These are phyloP conservation scores for Boletus vinaceobasis DNA, from an alignment of 768 basidiomycete species.

Conservation along the genomic window DNA sequence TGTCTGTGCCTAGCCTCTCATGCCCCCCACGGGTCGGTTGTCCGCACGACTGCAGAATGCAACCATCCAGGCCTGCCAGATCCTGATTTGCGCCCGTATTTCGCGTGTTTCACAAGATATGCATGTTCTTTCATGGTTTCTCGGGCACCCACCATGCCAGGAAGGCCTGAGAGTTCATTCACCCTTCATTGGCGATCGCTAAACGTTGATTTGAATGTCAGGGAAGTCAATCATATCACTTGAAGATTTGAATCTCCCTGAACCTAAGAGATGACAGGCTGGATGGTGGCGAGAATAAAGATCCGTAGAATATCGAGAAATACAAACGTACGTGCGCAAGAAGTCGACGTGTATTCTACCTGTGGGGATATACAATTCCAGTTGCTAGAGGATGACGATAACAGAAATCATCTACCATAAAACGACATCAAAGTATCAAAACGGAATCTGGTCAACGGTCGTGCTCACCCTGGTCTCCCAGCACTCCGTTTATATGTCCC, in stretches of 20 bases:
- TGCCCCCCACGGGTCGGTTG: too few relatives aligned
- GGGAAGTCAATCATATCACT: not conserved
- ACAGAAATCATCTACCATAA: not conserved
- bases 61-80: not conserved
- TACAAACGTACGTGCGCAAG: not conserved
- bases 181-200: not conserved
- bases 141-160: not conserved
- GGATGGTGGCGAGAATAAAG: not conserved
- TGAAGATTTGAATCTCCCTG: not conserved
- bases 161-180: not conserved
- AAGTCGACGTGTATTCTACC: not conserved
- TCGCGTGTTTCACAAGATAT: not conserved
- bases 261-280: not conserved
- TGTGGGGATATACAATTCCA: not conserved
- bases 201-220: not conserved
- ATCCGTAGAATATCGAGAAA: not conserved
- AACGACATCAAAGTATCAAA: not conserved
- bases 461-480: conserved; percentile 13
- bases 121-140: not conserved
- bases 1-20: not conserved
- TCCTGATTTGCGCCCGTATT: not conserved
- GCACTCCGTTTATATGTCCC: conserved; percentile 40
- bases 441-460: not conserved
- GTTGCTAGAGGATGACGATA: not conserved
- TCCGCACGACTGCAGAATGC: not conserved